Evolutionary conservation across 164 flowering plant genomes (phyloP).

Genomic region (Magnolia changhungtana): DNA sequence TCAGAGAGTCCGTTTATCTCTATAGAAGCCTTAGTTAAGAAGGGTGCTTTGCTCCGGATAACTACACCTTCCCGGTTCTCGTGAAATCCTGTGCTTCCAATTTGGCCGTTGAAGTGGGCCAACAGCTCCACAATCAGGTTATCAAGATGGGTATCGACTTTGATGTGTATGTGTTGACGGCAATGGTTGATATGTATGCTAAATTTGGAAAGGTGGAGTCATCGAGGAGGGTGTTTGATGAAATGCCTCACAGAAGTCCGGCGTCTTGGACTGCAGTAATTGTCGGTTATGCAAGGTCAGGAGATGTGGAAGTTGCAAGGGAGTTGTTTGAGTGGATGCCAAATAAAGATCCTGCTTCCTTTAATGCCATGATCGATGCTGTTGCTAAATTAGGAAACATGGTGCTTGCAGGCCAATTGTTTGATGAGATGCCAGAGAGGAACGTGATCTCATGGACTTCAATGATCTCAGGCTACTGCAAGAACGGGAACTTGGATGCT

Average conservation of each 20-base stretch:
- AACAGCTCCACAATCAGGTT: slow-evolving; percentile 49
- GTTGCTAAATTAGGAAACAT: slow-evolving; percentile 58
- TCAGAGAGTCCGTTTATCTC: slow-evolving; percentile 37
- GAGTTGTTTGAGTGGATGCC: slow-evolving; percentile 54
- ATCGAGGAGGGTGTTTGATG: slow-evolving; percentile 60
- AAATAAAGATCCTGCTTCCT: slow-evolving; percentile 47
- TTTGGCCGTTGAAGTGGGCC: slow-evolving; percentile 41
- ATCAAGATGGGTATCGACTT: slow-evolving; percentile 47
- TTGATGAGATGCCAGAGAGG: slow-evolving; percentile 49
- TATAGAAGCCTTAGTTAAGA: slow-evolving; percentile 41
- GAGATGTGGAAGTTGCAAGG: slow-evolving; percentile 42
- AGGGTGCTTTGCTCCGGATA: slow-evolving; percentile 43
- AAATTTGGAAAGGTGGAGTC: slow-evolving; percentile 42
- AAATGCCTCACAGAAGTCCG: slow-evolving; percentile 53
- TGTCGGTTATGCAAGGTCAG: slow-evolving; percentile 54
- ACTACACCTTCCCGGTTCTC: slow-evolving; percentile 49
- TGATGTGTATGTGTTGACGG: slow-evolving; percentile 60
- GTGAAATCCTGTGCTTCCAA: slow-evolving; percentile 48
- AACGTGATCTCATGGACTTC: slow-evolving; percentile 77
- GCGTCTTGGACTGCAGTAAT: slow-evolving; percentile 76
- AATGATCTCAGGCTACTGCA: slow-evolving; percentile 68
- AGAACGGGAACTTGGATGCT: slow-evolving; percentile 37
- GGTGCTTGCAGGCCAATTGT: slow-evolving; percentile 45
- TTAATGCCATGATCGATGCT: slow-evolving; percentile 64
- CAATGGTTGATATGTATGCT: slow-evolving; percentile 71